Base-by-base conservation (phyloP, 2,329 filamentous ascomycete species). In the Dactylella cylindrospora region DNA sequence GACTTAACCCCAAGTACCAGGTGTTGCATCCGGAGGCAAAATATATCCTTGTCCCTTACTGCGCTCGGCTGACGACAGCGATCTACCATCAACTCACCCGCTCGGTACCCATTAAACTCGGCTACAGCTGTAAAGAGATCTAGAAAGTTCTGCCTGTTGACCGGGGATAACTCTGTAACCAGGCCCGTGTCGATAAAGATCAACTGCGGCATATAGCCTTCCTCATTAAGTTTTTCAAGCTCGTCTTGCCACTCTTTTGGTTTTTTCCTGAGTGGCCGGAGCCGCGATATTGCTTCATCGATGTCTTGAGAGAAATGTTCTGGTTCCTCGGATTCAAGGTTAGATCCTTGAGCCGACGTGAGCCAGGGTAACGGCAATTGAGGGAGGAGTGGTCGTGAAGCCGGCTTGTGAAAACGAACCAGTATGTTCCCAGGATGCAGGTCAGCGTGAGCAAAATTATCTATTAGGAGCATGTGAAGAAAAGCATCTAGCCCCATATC, bases 391-490 rank as follows among this genome's bases (percentile, higher is more conserved):
- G 91, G 23, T 6, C 44, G 80, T 64, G 84, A 80, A 10, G 84
- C 82, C 0, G 90, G 84, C 69, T 91, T 84, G 74, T 97, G 96
- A 76, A 98, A 98, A 65, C 94, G 89, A 39, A 98, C 91, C 90
- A 98, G 97, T 74, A 98, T 97, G 72, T 98, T 98, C 20, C 93
- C 93, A 0, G 93, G 93, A 71, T 98, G 93, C 23, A 98, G 76
- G 71, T 98, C 93, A 3, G 93, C 91, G 71, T 98, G 93, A 20
- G 96, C 85, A 72, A 98, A 98, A 72, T 98, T 98, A 73, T 98
- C 93, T 31, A 98, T 85, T 9, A 98, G 79, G 12, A 98, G 77
- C 93, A 98, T 98, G 69, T 90, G 88, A 53, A 98, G 75, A 73
- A 98, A 98, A 2, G 91, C 90, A 71, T 98, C 90, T 0, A 98